Percentiles rank a stretch among this genome's conserved stretches.
Conservation (phyloP, 2,329 filamentous ascomycete genomes). For the Neodidymelliopsis sp. region DNA sequence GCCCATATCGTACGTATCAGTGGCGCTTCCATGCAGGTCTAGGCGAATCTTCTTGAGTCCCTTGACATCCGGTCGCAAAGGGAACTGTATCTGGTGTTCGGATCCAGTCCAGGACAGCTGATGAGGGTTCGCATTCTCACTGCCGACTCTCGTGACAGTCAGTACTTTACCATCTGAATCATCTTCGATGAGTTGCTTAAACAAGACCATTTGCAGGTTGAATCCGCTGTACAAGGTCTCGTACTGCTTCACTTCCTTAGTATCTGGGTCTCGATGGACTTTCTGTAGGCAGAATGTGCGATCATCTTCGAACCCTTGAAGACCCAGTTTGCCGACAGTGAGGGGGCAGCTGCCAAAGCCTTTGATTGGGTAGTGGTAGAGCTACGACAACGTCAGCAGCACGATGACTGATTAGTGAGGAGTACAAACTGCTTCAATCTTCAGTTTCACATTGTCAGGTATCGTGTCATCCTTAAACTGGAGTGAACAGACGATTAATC, state of each 20-base stretch:
- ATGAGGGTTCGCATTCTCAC: conserved; percentile 12
- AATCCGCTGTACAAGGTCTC: conserved; percentile 27
- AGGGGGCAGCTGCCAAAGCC: conserved; percentile 17
- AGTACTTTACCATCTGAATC: conserved; percentile 7
- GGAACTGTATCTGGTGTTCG: conserved; percentile 49
- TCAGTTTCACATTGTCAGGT: neutral
- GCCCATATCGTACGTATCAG: conserved; percentile 70
- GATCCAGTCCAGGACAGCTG: conserved; percentile 15
- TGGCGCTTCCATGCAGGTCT: conserved; percentile 66
- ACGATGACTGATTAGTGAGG: too few relatives aligned
- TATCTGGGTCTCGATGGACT: conserved; percentile 21
- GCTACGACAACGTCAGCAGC: neutral
- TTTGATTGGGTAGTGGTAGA: conserved; percentile 23
- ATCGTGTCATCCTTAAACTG: neutral
- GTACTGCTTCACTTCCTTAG: conserved; percentile 11
- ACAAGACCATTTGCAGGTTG: conserved; percentile 23
- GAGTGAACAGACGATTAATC: neutral
- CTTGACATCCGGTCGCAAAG: conserved; percentile 61
- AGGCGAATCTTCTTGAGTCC: conserved; percentile 60
- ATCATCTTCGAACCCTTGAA: conserved; percentile 22
- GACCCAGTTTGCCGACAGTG: conserved; percentile 10
- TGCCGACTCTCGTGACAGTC: conserved; percentile 9
- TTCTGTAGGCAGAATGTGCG: conserved; percentile 23
- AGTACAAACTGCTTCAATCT: neutral
- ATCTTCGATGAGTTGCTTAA: conserved; percentile 16